phyloP scores from a whole-genome alignment of 2,329 filamentous ascomycete species.

The Penicillium sp. region DNA sequence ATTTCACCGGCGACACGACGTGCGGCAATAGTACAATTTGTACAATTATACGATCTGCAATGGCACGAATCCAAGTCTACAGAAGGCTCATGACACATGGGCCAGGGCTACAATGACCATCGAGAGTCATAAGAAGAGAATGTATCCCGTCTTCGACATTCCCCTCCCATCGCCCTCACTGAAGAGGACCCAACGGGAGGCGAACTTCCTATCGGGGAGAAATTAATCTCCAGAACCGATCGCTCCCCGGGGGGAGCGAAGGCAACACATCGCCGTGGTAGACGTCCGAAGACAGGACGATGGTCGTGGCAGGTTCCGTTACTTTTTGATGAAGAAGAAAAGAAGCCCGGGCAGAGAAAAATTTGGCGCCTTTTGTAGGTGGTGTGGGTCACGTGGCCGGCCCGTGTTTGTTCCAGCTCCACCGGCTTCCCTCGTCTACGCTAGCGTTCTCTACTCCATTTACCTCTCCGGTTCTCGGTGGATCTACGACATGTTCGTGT shows the following conservation, averaged over 20 bases:
- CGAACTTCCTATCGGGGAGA: constrained; percentile 68
- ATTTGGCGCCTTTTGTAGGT: constrained; percentile 28
- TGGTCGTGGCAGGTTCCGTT: constrained; percentile 69
- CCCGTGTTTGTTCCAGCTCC: constrained; percentile 20
- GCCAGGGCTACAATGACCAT: background rate
- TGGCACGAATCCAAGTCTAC: background rate
- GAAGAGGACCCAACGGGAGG: constrained; percentile 67
- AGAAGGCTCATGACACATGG: background rate
- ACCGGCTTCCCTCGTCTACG: background rate
- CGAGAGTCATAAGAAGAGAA: constrained; percentile 11
- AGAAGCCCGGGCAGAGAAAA: constrained; percentile 35
- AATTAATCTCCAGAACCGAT: constrained; percentile 63
- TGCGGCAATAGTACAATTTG: background rate
- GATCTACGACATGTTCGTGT: background rate
- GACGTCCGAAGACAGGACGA: constrained; percentile 50
- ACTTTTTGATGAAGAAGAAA: constrained; percentile 58
- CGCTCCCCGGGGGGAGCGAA: constrained; percentile 54
- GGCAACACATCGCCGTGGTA: constrained; percentile 66
- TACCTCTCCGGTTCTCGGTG: background rate
- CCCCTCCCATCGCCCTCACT: constrained; percentile 67
- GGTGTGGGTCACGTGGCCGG: constrained; percentile 32
- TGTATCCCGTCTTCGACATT: constrained; percentile 71
- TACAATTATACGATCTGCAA: background rate
- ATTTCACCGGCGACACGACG: background rate
- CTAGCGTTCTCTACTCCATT: background rate